These are phyloP conservation scores for Aspergillus clavatus DNA, from an alignment of 2,329 filamentous ascomycete species.

Conservation along the genomic window DNA sequence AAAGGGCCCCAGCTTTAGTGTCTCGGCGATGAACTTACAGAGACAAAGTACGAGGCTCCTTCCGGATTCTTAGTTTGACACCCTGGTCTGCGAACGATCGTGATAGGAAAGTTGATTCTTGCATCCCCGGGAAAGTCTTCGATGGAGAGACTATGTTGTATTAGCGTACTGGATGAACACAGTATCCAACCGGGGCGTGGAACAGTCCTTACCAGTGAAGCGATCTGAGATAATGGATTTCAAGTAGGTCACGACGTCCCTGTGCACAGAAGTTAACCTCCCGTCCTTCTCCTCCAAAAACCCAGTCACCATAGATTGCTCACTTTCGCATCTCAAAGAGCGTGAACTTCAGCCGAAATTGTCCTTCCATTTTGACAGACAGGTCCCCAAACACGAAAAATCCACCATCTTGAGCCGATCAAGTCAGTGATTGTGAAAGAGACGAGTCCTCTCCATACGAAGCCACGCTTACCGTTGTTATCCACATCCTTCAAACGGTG, in stretches of 20 bases:
- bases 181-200: background rate
- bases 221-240: constrained; percentile 56
- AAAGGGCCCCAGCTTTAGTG: too few species aligned
- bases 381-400: constrained; percentile 92
- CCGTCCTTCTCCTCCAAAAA: constrained; percentile 6
- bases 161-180: constrained; percentile 8
- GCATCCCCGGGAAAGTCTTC: constrained; percentile 74
- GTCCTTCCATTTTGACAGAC: constrained; percentile 69
- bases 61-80: constrained; percentile 73
- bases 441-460: background rate
- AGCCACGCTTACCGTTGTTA: constrained; percentile 50
- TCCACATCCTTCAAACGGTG: constrained; percentile 75
- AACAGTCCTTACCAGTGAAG: constrained; percentile 57
- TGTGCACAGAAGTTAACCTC: constrained; percentile 19
- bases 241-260: constrained; percentile 47
- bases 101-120: constrained; percentile 75
- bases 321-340: constrained; percentile 68
- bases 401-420: constrained; percentile 57
- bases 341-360: constrained; percentile 69
- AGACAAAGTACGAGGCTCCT: constrained; percentile 64
- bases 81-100: constrained; percentile 82
- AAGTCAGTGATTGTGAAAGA: constrained; percentile 5
- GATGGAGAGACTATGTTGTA: constrained; percentile 37
- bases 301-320: constrained; percentile 17
- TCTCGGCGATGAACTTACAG: constrained; percentile 31